Base-by-base conservation (phyloP, 768 basidiomycete species). In the Sporobolomyces pararoseus region DNA sequence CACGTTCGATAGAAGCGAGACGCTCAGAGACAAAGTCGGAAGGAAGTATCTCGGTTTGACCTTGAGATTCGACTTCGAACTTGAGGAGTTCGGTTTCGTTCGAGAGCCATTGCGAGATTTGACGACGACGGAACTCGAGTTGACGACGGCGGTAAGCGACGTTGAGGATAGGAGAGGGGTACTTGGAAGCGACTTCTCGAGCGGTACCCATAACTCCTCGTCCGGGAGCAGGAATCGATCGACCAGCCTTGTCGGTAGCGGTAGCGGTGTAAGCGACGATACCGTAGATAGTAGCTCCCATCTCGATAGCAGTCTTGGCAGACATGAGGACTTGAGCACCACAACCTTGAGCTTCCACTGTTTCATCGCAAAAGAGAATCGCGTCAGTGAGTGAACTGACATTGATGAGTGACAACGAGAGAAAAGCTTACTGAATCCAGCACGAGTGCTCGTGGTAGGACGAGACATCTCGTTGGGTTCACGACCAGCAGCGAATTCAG, bases 381-480 rank as follows among this genome's bases (percentile, higher is more conserved):
- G 21, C 9, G 21, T 49, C 47, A 49, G 47, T 21, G 21, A 49
- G 47, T 7, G 9, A 19, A 7, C 7, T 21, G 47, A 17, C 7
- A n/a, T 7, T 7, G 47, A 49, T 7, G 7, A 23, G 27, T 94
- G 82, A 94, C 94, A 50, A 57, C 9, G 10, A 46, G 46, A 21
- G 49, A 55, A 29, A 47, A 37, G 32, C 82, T 86, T 4, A 71
- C 69, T 78, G 79, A 91, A 90, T 74, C 96, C 96, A 77, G 93
- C 85, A 78, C 96, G 91, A 73, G 95, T 98, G 14, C 89, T 90
- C 1, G 95, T 97, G 14, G 95, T 89, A 21, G 96, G 96, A 66
- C 96, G 89, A 53, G 96, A 99, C 89, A 98, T 94, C 80, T 99
- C 96, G 46, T 90, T 92, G 9, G 96, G 94, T 80, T 99, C 96